Evolutionary conservation across 2,329 filamentous ascomycete species (phyloP), one percentile per base, ranked within the genome.

Genomic region (Hymenoscyphus infarciens): DNA sequence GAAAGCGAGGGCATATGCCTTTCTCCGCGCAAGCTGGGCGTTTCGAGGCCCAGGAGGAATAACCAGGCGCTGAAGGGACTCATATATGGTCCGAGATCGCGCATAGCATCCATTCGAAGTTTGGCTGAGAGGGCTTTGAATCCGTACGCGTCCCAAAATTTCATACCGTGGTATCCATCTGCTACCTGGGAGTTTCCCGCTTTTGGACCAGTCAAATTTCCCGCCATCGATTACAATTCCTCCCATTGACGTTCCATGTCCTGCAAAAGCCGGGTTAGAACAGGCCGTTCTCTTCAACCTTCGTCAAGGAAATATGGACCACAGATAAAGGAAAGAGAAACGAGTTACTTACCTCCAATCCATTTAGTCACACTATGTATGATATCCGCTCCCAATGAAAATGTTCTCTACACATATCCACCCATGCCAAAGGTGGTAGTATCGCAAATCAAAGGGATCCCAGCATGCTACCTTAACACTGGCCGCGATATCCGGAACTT

Each of bases 11-110:
- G 87, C 81, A 70, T 90, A 71, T 89, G 87, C 60, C 87, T 77
- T 73, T 90, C 87, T 55, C 79, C 81, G 38, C 87, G 79, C 74
- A 90, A 72, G 67, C 82, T 86, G 62, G 90, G 76, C 0, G 87
- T 90, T 77, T 90, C 87, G 39, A 88, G 72, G 49, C 87, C 87
- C 38, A 89, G 78, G 31, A 90, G 74, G 35, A 90, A 78, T 73
- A 89, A 85, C 77, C 89, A 87, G 1, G 87, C 87, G 5, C 82
- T 86, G 69, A 89, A 89, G 0, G 87, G 87, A 73, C 86, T 88
- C 68, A 90, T 75, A 8, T 83, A 79, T 1, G 83, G 77, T 27
- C 87, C 87, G 1, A 89, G 72, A 68, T 90, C 87, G 60, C 87
- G 82, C 59, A 88, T 79, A 62, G 88, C 85, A 75, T 90, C 87